Conservation (phyloP, 2,329 filamentous ascomycete species). For the Thermoascus crustaceus region DNA sequence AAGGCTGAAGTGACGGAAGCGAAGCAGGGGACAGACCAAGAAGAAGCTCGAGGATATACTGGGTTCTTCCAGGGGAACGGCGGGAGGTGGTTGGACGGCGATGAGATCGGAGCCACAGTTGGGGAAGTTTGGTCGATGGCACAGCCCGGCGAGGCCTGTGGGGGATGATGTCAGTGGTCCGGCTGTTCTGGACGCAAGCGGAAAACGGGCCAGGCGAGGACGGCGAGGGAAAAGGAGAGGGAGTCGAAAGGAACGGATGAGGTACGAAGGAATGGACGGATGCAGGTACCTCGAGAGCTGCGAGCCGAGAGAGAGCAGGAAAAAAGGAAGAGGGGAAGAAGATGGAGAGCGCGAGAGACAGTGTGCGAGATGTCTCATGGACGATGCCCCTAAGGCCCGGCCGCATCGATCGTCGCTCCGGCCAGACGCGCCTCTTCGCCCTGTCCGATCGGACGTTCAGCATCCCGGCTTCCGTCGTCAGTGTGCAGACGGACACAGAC, state of each 20-base stretch:
- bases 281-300: constrained; percentile 1
- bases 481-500: constrained; percentile 3
- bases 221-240: constrained; percentile 3
- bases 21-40: constrained; percentile 3
- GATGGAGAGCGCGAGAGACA: constrained; percentile 4
- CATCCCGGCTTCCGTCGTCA: too few relatives aligned
- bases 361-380: too few relatives aligned
- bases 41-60: constrained; percentile 1
- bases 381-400: too few relatives aligned
- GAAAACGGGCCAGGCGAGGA: constrained; percentile 3
- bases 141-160: constrained; percentile 2
- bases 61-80: constrained; percentile 2
- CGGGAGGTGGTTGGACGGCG: not conserved
- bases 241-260: constrained; percentile 13
- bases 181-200: constrained; percentile 2
- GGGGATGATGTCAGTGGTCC: constrained; percentile 4
- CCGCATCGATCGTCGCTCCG: too few relatives aligned
- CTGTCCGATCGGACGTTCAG: too few relatives aligned
- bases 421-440: too few relatives aligned
- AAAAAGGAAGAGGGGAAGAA: constrained; percentile 2
- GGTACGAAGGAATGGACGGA: constrained; percentile 9
- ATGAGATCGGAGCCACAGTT: not conserved
- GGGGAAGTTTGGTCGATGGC: constrained; percentile 1
- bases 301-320: constrained; percentile 4
- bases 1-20: constrained; percentile 5